These are phyloP conservation scores for Chlorella variabilis DNA, from an alignment of 163 green algal species.

Conservation along the genomic window DNA sequence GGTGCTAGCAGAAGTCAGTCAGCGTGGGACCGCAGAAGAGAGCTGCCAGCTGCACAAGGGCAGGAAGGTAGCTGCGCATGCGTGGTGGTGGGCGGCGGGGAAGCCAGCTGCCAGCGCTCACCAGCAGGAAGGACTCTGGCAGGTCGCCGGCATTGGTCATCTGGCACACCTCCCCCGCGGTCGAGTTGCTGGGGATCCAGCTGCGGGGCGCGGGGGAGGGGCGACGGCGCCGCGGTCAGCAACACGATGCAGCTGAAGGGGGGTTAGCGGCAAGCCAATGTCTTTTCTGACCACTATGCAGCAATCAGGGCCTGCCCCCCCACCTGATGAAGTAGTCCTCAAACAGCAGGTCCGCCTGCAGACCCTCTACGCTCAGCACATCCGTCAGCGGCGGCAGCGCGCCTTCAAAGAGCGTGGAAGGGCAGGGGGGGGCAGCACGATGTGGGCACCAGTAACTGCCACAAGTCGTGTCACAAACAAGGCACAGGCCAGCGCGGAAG, in stretches of 20 bases:
- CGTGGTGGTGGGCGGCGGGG: too few relatives aligned
- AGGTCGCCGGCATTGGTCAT: conserved; percentile 34
- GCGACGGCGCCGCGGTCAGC: too few relatives aligned
- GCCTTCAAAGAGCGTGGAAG: neutral
- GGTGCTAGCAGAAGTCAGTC: neutral
- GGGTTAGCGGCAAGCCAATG: too few relatives aligned
- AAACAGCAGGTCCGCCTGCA: neutral
- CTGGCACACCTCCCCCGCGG: neutral
- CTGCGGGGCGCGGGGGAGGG: neutral
- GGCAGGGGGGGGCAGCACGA: neutral
- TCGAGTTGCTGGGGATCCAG: conserved; percentile 24
- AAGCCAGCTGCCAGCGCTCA: neutral
- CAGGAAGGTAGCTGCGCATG: neutral
- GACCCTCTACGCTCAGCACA: neutral
- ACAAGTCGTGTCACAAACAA: too few relatives aligned
- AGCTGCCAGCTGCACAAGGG: neutral
- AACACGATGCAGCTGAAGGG: too few relatives aligned
- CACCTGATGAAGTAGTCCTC: conserved; percentile 35
- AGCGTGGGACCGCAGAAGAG: neutral
- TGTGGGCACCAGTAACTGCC: too few relatives aligned
- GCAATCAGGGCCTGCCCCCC: too few relatives aligned
- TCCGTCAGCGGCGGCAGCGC: conserved; percentile 11
- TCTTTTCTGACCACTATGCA: too few relatives aligned
- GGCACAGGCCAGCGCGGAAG: too few relatives aligned
- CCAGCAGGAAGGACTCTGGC: conserved; percentile 29